Base-by-base conservation (phyloP, 495 filamentous ascomycete genomes). In the Penicillium chermesinum region DNA sequence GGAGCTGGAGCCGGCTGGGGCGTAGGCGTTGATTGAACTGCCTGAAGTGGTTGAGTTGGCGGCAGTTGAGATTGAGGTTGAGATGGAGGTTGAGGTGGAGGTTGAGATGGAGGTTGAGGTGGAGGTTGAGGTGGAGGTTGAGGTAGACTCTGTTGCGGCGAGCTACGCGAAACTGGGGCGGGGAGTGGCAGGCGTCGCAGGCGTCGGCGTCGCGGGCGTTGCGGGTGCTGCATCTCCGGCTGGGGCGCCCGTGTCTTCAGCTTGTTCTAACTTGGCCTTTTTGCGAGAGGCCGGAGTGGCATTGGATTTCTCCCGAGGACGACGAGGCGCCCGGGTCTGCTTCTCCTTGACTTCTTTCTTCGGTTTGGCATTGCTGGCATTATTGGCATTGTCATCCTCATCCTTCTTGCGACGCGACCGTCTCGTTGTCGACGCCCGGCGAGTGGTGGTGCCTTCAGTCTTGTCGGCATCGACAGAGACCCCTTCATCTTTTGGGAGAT, bases 321-420 rank as follows among this genome's bases (percentile, higher is more conserved):
- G 70, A 44, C 70, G 71, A 48, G 52, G 50, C 15, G 64, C 58
- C 15, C 65, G 64, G 50, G 72, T 66, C n/a, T 64, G 61, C 49
- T 61, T 66, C 33, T 62, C 62, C 46, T 61, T 68, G 15, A 20
- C 13, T 27, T 56, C 44, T 17, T 69, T 62, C 44, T 62, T 52
- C 17, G 64, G 61, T 35, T 69, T 65, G 7, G 57, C 57, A 22
- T 61, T 62, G 2, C 55, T 38, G 40, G 50, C 57, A 43, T 44
- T 41, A 20, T 53, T 36, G 39, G 57, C 62, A 42, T 53, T 12
- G 17, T 41, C 43, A 1, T 62, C 63, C 46, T 71, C 68, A 41
- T 70, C 68, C 64, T 71, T 72, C 63, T 72, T 74, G 37, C 70
- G 69, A 67, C 70, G 70, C 69, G 70, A 71, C 64, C 70, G 70